phyloP scores from a whole-genome alignment of 2,329 filamentous ascomycete genomes.

The Madurella mycetomatis region DNA sequence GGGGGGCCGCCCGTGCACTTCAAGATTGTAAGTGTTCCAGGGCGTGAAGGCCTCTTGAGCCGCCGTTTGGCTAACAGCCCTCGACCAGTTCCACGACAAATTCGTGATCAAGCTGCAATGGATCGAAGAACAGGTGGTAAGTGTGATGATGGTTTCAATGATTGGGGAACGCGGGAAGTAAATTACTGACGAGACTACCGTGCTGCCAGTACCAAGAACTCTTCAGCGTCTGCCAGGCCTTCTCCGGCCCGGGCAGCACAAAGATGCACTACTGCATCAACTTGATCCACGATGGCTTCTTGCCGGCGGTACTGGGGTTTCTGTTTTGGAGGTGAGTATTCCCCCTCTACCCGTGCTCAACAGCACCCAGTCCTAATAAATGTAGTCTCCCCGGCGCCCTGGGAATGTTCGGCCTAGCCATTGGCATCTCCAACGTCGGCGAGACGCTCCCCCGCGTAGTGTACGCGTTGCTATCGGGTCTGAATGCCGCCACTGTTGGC shows the following conservation, averaged over 20 bases:
- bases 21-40: slow-evolving; percentile 46
- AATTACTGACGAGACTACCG: background rate
- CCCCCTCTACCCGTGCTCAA: background rate
- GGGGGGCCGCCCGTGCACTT: slow-evolving; percentile 68
- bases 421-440: slow-evolving; percentile 59
- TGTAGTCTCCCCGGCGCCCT: slow-evolving; percentile 61
- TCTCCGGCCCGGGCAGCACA: slow-evolving; percentile 64
- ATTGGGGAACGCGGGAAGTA: background rate
- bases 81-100: slow-evolving; percentile 48
- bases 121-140: slow-evolving; percentile 62
- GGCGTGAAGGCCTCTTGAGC: background rate
- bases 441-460: slow-evolving; percentile 56
- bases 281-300: slow-evolving; percentile 56
- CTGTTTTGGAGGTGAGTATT: slow-evolving; percentile 57
- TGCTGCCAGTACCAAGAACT: slow-evolving; percentile 61
- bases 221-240: slow-evolving; percentile 63
- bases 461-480: slow-evolving; percentile 65
- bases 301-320: slow-evolving; percentile 56
- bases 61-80: slow-evolving; percentile 1
- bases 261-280: slow-evolving; percentile 69
- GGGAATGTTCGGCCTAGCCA: slow-evolving; percentile 63
- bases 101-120: slow-evolving; percentile 59
- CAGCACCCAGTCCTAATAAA: background rate
- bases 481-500: slow-evolving; percentile 69
- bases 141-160: slow-evolving; percentile 34